Conservation (phyloP, 1,139 yeast genomes). For the Tardiomyces depauwii region DNA sequence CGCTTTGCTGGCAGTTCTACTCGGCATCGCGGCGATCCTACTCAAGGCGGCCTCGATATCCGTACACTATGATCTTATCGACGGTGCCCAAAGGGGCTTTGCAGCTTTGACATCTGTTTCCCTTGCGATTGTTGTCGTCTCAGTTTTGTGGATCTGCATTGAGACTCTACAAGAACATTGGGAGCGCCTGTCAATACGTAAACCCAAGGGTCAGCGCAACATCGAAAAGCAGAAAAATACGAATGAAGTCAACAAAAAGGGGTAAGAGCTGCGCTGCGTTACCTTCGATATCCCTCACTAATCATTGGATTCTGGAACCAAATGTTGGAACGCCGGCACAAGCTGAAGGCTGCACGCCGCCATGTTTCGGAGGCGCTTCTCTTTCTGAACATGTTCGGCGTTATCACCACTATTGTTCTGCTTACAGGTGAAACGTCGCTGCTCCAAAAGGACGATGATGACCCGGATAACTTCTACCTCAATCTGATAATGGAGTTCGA, state of each 20-base stretch:
- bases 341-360: too few species aligned
- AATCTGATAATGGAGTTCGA: neutral
- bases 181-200: neutral
- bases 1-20: neutral
- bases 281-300: too few species aligned
- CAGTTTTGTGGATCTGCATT: neutral
- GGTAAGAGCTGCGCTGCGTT: too few species aligned
- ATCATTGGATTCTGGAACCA: too few species aligned
- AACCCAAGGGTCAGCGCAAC: neutral
- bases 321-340: too few species aligned
- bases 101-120: neutral
- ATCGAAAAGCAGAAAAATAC: too few species aligned
- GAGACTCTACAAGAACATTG: neutral
- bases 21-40: neutral
- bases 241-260: too few species aligned
- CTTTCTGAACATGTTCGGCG: slow-evolving; percentile 13
- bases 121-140: neutral
- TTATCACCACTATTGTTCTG: slow-evolving; percentile 2
- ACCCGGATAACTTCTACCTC: neutral
- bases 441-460: neutral
- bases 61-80: neutral
- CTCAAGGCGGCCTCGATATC: neutral
- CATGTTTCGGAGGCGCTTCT: slow-evolving; percentile 8
- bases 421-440: neutral
- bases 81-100: neutral